Percentiles rank a stretch among this genome's conserved stretches.
These are phyloP conservation scores for Cladophialophora psammophila DNA, from an alignment of 2,329 filamentous ascomycete genomes.

Conservation along the genomic window DNA sequence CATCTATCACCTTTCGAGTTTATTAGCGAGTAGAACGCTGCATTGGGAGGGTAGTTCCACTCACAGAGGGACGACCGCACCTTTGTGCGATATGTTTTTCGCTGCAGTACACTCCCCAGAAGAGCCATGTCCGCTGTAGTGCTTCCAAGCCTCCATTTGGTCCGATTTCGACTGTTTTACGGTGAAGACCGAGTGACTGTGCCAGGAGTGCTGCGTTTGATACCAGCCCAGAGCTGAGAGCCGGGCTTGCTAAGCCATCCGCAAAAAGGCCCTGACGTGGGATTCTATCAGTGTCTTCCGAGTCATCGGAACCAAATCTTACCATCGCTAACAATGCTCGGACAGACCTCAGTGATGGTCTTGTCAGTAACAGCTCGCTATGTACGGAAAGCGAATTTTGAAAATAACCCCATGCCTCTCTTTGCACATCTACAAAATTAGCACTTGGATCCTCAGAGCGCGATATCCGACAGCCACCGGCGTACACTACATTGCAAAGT, in stretches of 20 bases:
- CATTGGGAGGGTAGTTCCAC: neutral
- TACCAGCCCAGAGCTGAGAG: constrained; percentile 8
- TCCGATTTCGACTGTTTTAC: neutral
- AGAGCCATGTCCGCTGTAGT: constrained; percentile 15
- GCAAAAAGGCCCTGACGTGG: constrained; percentile 14
- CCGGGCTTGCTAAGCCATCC: constrained; percentile 21
- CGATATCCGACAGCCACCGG: constrained; percentile 14
- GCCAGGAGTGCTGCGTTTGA: constrained; percentile 16
- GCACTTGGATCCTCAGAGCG: constrained; percentile 5
- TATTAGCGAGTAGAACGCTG: too few species aligned
- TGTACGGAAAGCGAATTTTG: constrained; percentile 16
- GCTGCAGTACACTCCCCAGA: constrained; percentile 22
- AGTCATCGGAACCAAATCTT: neutral
- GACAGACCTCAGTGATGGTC: constrained; percentile 8
- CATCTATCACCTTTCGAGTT: constrained; percentile 15
- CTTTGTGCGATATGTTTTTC: constrained; percentile 23
- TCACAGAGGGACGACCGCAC: constrained; percentile 20
- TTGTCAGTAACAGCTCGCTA: constrained; percentile 10
- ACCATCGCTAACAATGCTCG: constrained; percentile 15
- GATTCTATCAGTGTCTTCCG: too few species aligned
- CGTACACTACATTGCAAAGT: constrained; percentile 16
- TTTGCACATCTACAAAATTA: constrained; percentile 5
- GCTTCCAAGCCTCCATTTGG: neutral
- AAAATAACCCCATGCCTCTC: constrained; percentile 22
- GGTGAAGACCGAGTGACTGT: constrained; percentile 19